Evolutionary conservation across 2,329 filamentous ascomycete genomes (phyloP).

Genomic region (Pseudogymnoascus destructans): DNA sequence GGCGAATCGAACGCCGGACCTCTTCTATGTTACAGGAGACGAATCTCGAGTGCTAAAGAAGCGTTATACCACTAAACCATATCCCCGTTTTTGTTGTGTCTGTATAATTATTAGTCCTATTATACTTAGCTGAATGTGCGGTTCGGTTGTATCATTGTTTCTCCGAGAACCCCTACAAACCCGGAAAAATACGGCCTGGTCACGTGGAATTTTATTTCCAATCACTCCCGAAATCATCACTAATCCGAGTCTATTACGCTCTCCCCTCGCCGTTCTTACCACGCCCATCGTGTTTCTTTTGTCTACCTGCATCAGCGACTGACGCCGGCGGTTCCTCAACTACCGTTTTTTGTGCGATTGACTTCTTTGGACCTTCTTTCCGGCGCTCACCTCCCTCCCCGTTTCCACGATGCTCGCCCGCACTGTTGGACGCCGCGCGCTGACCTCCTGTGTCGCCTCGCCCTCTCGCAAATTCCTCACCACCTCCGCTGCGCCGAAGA

Average conservation of each 20-base stretch:
- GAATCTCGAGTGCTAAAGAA: constrained; percentile 5
- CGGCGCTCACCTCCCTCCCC: neutral
- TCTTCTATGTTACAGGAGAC: constrained; percentile 6
- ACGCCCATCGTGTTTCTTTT: constrained; percentile 1
- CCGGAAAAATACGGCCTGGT: neutral
- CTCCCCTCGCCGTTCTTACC: neutral
- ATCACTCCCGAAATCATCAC: constrained; percentile 7
- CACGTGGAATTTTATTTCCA: constrained; percentile 5
- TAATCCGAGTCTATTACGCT: neutral
- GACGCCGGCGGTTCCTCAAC: neutral
- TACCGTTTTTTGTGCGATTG: constrained; percentile 1
- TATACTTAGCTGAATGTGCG: neutral
- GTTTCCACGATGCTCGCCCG: constrained; percentile 6
- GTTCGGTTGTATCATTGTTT: constrained; percentile 1
- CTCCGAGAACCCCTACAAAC: neutral
- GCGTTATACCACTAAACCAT: constrained; percentile 7
- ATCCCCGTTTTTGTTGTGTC: constrained; percentile 1
- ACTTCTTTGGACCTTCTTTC: neutral
- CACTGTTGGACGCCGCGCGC: neutral
- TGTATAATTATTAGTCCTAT: neutral
- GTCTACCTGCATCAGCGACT: neutral
- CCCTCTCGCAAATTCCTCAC: constrained; percentile 38
- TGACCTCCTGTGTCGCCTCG: constrained; percentile 7
- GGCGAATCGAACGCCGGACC: constrained; percentile 6
- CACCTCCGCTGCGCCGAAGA: constrained; percentile 44